Evolutionary conservation across 192 early-diverging fungal species (phyloP).

Genomic region (Entomortierella beljakovae): DNA sequence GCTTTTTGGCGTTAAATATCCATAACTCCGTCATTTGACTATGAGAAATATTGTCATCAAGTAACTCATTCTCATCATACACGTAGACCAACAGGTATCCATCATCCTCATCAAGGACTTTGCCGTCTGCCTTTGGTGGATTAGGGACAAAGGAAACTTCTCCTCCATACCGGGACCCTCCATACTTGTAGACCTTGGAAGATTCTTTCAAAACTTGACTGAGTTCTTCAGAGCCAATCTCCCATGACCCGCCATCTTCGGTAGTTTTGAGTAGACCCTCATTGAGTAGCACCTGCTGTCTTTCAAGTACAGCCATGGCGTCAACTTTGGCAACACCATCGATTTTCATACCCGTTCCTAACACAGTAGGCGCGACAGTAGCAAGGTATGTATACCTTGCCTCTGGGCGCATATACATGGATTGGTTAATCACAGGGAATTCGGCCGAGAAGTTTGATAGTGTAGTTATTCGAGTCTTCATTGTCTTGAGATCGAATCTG

Average conservation of each 20-base stretch:
- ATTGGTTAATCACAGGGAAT: slow-evolving; percentile 35
- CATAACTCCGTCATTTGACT: slow-evolving; percentile 39
- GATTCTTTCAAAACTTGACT: slow-evolving; percentile 3
- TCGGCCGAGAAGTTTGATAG: slow-evolving; percentile 17
- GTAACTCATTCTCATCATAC: slow-evolving; percentile 40
- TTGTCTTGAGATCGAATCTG: slow-evolving; percentile 39
- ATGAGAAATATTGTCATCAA: slow-evolving; percentile 20
- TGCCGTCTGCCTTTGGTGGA: background rate
- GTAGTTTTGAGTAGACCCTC: background rate
- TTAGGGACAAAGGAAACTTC: slow-evolving; percentile 39
- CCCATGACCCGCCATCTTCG: slow-evolving; percentile 27
- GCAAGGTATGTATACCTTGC: slow-evolving; percentile 24
- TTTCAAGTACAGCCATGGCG: slow-evolving; percentile 13
- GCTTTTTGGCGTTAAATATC: slow-evolving; percentile 47
- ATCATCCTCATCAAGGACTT: slow-evolving; percentile 19
- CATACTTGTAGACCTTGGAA: slow-evolving; percentile 11
- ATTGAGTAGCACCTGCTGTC: background rate
- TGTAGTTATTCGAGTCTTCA: slow-evolving; percentile 30
- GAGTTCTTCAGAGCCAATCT: slow-evolving; percentile 21
- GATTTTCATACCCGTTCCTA: slow-evolving; percentile 15
- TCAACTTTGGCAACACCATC: slow-evolving; percentile 37
- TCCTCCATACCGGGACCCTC: slow-evolving; percentile 26
- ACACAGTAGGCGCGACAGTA: background rate
- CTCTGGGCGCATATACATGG: slow-evolving; percentile 31
- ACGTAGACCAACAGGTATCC: slow-evolving; percentile 38